Evolutionary conservation across 176 grass and related monocot species (phyloP).

Genomic region (Carex pumila): DNA sequence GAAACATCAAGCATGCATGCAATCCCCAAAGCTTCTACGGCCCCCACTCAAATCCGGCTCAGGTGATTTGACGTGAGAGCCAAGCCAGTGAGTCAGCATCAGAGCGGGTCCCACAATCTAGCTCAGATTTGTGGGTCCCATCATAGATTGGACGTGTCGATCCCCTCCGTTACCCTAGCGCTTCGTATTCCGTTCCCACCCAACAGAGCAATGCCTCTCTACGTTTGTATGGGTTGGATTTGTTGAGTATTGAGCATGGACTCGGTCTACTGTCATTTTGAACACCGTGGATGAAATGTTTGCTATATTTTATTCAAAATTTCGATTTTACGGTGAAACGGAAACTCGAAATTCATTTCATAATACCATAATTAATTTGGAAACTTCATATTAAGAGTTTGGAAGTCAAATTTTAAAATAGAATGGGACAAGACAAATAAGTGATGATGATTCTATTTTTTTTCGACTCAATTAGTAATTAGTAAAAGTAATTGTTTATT

Average conservation of each 20-base stretch:
- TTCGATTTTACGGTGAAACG: too few relatives aligned
- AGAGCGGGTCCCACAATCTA: neutral
- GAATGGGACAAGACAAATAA: too few relatives aligned
- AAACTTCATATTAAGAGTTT: too few relatives aligned
- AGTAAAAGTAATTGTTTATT: too few relatives aligned
- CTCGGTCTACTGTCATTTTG: neutral
- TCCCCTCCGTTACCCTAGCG: neutral
- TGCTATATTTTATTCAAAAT: neutral
- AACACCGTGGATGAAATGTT: neutral
- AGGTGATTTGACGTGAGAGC: constrained; percentile 29
- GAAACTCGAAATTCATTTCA: too few relatives aligned
- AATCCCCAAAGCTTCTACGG: constrained; percentile 13
- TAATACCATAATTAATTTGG: too few relatives aligned
- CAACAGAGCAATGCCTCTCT: neutral
- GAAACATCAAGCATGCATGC: constrained; percentile 3
- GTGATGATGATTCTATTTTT: too few relatives aligned
- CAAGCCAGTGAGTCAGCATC: neutral
- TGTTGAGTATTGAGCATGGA: neutral
- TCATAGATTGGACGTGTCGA: neutral
- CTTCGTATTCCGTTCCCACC: neutral
- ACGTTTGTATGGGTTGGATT: neutral
- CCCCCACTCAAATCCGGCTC: constrained; percentile 1
- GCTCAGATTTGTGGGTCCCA: neutral
- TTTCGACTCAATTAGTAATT: too few relatives aligned
- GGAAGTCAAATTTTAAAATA: too few relatives aligned